These are phyloP conservation scores for Viola odorata DNA, from an alignment of 345 rosid species.

Conservation along the genomic window DNA sequence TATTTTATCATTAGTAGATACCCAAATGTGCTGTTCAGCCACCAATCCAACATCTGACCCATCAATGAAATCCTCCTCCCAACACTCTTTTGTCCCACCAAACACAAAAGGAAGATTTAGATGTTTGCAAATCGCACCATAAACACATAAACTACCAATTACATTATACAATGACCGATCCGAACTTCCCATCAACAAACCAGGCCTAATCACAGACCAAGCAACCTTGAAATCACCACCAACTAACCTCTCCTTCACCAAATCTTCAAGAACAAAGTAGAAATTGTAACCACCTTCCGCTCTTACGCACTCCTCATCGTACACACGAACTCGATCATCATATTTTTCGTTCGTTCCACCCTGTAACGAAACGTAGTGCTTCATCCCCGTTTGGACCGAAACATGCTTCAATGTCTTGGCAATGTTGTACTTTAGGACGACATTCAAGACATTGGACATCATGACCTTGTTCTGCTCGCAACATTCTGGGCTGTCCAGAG, in stretches of 20 bases:
- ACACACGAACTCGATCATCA: too few relatives aligned
- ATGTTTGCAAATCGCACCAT: constrained; percentile 60
- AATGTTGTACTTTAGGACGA: constrained; percentile 35
- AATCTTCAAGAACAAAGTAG: constrained; percentile 72
- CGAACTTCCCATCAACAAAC: constrained; percentile 73
- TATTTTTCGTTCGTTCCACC: constrained; percentile 18
- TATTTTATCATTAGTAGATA: constrained; percentile 45
- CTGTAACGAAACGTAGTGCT: constrained; percentile 57
- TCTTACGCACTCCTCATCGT: constrained; percentile 62
- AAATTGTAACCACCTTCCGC: constrained; percentile 33
- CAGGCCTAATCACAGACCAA: constrained; percentile 85
- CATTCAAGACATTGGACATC: constrained; percentile 62
- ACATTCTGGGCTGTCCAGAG: constrained; percentile 52
- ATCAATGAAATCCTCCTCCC: constrained; percentile 82
- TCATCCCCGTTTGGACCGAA: constrained; percentile 83
- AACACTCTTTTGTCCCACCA: constrained; percentile 74
- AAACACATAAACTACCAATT: constrained; percentile 72
- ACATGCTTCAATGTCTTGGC: constrained; percentile 56
- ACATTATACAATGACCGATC: constrained; percentile 55
- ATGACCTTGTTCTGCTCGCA: constrained; percentile 61
- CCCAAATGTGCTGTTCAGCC: constrained; percentile 80
- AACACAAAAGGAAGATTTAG: constrained; percentile 71
- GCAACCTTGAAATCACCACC: constrained; percentile 21
- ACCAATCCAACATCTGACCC: constrained; percentile 67
- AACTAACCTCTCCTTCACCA: constrained; percentile 49